phyloP scores from a whole-genome alignment of 2,329 filamentous ascomycete species.

The Arthroderma uncinatum region DNA sequence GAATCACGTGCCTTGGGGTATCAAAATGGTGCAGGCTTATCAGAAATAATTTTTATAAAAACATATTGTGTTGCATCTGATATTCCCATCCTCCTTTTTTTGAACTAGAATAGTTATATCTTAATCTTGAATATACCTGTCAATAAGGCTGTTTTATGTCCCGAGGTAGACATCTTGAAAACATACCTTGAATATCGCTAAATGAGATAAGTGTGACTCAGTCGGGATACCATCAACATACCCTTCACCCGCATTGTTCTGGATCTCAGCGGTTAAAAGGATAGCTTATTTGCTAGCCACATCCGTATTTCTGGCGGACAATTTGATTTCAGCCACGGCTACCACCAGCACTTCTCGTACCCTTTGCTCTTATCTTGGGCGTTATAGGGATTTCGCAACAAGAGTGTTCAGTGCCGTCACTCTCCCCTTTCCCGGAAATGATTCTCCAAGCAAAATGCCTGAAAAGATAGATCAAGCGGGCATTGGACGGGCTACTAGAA shows the following conservation, averaged over 20 bases:
- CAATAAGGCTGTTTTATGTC: background rate
- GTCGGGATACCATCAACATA: background rate
- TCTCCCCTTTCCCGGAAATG: background rate
- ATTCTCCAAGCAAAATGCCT: background rate
- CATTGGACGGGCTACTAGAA: slow-evolving; percentile 20
- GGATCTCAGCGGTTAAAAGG: background rate
- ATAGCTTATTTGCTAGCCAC: background rate
- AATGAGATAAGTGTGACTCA: background rate
- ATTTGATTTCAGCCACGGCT: background rate
- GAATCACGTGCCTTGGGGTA: too few relatives aligned
- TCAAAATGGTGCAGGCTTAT: too few relatives aligned
- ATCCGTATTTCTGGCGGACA: background rate
- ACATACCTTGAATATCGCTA: background rate
- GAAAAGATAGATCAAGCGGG: background rate
- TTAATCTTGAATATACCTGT: background rate
- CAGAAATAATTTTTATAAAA: too few relatives aligned
- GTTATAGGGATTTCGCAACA: background rate
- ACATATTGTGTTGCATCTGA: too few relatives aligned
- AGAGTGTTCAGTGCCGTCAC: background rate
- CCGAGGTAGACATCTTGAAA: background rate
- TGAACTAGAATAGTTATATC: background rate
- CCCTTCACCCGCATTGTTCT: background rate
- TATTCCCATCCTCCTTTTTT: slow-evolving; percentile 8
- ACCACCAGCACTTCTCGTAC: background rate
- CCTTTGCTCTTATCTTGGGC: background rate